Conservation (phyloP, 2,329 filamentous ascomycete genomes). For the Fusarium keratoplasticum region DNA sequence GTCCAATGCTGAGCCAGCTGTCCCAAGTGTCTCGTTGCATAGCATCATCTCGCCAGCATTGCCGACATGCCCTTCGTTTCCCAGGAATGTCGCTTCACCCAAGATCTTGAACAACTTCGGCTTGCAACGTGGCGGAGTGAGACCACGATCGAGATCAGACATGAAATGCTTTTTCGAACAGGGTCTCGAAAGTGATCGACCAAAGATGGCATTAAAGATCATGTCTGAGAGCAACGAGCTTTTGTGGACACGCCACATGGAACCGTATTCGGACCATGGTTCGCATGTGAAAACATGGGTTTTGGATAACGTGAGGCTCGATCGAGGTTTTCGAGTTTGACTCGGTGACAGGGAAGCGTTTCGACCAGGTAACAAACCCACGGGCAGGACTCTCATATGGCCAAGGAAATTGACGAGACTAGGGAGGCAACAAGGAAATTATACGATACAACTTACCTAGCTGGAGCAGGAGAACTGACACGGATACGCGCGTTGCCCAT, state of each 20-base stretch:
- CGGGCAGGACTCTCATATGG: neutral
- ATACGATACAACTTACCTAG: conserved; percentile 55
- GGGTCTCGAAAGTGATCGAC: neutral
- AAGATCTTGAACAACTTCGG: conserved; percentile 17
- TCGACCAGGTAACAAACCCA: neutral
- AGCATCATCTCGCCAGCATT: conserved; percentile 11
- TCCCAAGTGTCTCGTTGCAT: conserved; percentile 1
- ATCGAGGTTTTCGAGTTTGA: neutral
- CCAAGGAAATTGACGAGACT: neutral
- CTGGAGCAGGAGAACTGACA: conserved; percentile 61
- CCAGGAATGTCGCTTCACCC: conserved; percentile 19
- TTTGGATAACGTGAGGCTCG: neutral
- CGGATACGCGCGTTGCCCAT: conserved; percentile 57
- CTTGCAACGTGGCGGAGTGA: conserved; percentile 2
- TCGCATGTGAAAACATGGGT: neutral
- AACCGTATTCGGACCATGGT: neutral
- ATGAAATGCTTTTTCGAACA: neutral
- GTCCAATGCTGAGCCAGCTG: neutral
- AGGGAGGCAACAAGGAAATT: neutral
- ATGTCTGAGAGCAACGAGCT: neutral
- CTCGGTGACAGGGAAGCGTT: neutral
- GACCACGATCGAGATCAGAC: conserved; percentile 7
- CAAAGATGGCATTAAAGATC: neutral
- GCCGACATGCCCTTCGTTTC: conserved; percentile 13
- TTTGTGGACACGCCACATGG: neutral